Base-by-base conservation (phyloP, 371 early-diverging fungal genomes). In the Mortierella sp. region DNA sequence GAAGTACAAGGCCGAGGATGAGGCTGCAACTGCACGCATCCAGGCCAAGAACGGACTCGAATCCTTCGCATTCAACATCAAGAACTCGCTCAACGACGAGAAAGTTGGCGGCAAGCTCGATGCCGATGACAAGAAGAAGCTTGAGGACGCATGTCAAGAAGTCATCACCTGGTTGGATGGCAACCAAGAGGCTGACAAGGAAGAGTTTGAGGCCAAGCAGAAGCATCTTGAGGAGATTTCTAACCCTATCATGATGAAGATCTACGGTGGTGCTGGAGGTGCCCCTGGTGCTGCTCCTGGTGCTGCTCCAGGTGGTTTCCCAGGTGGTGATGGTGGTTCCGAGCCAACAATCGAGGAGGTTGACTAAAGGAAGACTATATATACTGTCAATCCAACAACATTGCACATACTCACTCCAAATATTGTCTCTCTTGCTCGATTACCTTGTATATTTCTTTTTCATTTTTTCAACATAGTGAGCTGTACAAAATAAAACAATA, bases 1-100 rank as follows among this genome's bases (percentile, higher is more conserved):
- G 88, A 95, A 96, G 91, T 97, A 93, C 92, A 94, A 95, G 91
- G 95, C 92, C 69, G 97, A 97, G 87, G 98, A 98, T 89, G 95
- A 96, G 86, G 94, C 87, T 38, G 95, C 94, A 65, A 94, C 95
- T 72, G 94, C 92, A 70, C 94, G 96, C 83, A 91, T 96, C 85
- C 82, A 89, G 66, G 91, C 97, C 85, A 93, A 94, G 91, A 97
- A 97, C 92, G 94, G 91, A 63, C 91, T 97, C 69, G 98, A 97
- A 91, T 92, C 93, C 55, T 96, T 96, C 84, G 92, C 96, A 71
- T 97, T 96, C 93, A 95, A 94, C 92, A 92, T 97, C 83, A 93
- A 94, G 87, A 96, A 95, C 93, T 89, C 94, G 62, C 67, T 95
- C 69, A 74, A 87, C 50, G 97, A 98, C 79, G 94, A 96, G 84